Percentiles rank a stretch among this genome's conserved stretches.
Conservation (phyloP, 116 monocot species). For the Zostera marina region DNA sequence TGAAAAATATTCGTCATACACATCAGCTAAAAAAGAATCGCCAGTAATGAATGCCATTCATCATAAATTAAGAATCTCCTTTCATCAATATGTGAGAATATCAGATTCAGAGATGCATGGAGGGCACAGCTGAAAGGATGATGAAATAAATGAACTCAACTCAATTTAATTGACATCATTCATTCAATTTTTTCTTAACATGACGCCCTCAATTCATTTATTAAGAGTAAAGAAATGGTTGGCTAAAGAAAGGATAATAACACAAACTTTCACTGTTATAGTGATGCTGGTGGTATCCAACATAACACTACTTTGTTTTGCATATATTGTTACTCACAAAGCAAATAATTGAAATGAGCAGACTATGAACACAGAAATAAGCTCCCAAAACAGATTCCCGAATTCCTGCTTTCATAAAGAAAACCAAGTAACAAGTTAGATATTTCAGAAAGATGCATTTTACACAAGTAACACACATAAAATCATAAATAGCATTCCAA, state of each 20-base stretch:
- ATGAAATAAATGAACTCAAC: not conserved
- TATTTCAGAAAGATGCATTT: not conserved
- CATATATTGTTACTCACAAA: constrained; percentile 1
- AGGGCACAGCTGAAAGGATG: not conserved
- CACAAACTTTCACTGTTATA: not conserved
- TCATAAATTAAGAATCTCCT: no score
- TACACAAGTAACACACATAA: not conserved
- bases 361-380: not conserved
- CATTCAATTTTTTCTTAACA: no score
- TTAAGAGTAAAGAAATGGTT: not conserved
- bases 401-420: constrained; percentile 1
- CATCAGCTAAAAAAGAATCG: not conserved
- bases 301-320: not conserved
- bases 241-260: not conserved
- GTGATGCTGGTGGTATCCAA: no score
- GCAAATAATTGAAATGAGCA: not conserved
- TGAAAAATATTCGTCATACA: not conserved
- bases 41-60: no score
- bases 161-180: no score
- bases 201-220: constrained; percentile 1
- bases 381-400: not conserved
- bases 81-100: not conserved
- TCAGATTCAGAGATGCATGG: not conserved
- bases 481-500: not conserved
- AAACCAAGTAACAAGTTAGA: not conserved